Evolutionary conservation across 306 rosid genomes (phyloP).

Genomic region (Abrus precatorius): DNA sequence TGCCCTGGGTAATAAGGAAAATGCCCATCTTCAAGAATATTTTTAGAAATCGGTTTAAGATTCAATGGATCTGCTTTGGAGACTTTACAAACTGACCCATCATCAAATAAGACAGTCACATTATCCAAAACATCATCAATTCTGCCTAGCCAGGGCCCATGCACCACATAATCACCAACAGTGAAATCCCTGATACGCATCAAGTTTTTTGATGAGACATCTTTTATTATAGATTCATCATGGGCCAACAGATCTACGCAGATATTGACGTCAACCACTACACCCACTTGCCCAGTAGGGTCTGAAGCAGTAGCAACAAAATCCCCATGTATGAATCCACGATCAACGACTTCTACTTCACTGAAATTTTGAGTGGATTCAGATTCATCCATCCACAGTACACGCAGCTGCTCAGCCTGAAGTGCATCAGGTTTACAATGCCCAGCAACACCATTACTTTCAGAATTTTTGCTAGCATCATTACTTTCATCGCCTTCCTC

Average conservation of each 20-base stretch:
- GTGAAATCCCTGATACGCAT: constrained; percentile 94
- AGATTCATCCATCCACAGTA: constrained; percentile 90
- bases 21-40: constrained; percentile 88
- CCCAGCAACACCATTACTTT: constrained; percentile 59
- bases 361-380: constrained; percentile 73
- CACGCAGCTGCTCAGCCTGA: constrained; percentile 79
- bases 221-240: constrained; percentile 76
- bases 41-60: constrained; percentile 91
- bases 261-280: constrained; percentile 92
- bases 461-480: constrained; percentile 51
- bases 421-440: constrained; percentile 67
- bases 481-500: constrained; percentile 62
- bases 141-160: constrained; percentile 95
- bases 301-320: constrained; percentile 86
- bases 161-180: constrained; percentile 96
- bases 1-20: constrained; percentile 98
- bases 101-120: constrained; percentile 93
- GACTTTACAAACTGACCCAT: constrained; percentile 95
- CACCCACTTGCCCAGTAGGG: constrained; percentile 97
- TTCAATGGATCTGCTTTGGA: constrained; percentile 86
- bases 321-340: constrained; percentile 97
- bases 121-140: constrained; percentile 95
- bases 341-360: constrained; percentile 76
- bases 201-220: constrained; percentile 73
- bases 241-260: constrained; percentile 76